Conservation (phyloP, 2,329 filamentous ascomycete genomes). For the Fusarium bulbicola region DNA sequence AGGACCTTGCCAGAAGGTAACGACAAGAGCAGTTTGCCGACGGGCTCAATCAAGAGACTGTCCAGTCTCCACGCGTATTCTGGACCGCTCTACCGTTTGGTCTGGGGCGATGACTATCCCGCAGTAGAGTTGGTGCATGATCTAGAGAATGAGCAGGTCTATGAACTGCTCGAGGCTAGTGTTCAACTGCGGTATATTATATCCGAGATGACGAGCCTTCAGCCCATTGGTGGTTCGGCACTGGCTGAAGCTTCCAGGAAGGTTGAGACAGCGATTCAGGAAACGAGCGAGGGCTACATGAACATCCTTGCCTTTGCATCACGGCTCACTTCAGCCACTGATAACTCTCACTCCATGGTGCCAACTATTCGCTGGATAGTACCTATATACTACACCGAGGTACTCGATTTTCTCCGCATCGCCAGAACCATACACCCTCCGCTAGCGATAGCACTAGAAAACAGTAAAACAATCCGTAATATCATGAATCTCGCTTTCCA, state of each 20-base stretch:
- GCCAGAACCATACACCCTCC: not conserved
- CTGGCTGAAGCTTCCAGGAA: not conserved
- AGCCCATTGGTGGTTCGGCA: not conserved
- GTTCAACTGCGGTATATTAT: not conserved
- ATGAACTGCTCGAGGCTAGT: not conserved
- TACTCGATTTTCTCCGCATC: not conserved
- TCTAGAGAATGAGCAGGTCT: not conserved
- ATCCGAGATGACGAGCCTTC: not conserved
- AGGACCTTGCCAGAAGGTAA: not conserved
- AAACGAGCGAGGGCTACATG: not conserved
- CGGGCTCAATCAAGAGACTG: not conserved
- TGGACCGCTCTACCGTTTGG: not conserved
- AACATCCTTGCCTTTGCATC: not conserved
- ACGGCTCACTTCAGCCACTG: not conserved
- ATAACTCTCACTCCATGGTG: not conserved
- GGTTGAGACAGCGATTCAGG: not conserved
- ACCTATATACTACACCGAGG: not conserved
- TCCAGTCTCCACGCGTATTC: not conserved
- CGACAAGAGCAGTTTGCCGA: not conserved
- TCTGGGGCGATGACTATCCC: not conserved
- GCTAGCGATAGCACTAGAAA: fast-evolving
- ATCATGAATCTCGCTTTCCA: not conserved
- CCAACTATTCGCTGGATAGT: not conserved
- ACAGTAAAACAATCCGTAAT: not conserved
- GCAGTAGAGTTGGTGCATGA: not conserved